A percentile compares a stretch with the other conserved stretches of the same genome.
Conservation (phyloP, 2,329 filamentous ascomycete genomes). For the Arachnomyces sp. region DNA sequence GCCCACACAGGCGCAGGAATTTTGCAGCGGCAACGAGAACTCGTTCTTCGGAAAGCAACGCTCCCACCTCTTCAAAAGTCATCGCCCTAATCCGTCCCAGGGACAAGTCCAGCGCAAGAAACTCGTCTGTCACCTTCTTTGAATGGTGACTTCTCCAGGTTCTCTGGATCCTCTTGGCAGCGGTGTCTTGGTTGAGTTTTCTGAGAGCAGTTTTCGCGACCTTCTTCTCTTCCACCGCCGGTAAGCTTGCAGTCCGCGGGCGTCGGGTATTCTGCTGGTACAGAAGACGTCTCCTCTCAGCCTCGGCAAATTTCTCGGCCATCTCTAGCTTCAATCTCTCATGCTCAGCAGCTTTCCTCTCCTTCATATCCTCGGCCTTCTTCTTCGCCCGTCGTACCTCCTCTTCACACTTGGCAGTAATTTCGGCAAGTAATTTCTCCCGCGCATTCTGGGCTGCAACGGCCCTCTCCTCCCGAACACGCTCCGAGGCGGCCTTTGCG, state of each 20-base stretch:
- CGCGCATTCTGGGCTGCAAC: constrained; percentile 55
- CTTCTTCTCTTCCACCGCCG: constrained; percentile 37
- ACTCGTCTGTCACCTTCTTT: constrained; percentile 42
- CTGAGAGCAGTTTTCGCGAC: constrained; percentile 26
- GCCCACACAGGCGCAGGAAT: constrained; percentile 48
- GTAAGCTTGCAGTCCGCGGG: constrained; percentile 44
- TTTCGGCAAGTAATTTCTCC: constrained; percentile 55
- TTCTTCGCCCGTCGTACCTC: constrained; percentile 59
- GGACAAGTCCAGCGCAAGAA: constrained; percentile 44
- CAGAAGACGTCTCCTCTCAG: constrained; percentile 47
- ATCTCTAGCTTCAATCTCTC: constrained; percentile 51
- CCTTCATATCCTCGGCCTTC: constrained; percentile 57
- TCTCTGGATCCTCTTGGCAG: constrained; percentile 50
- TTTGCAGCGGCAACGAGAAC: constrained; percentile 47
- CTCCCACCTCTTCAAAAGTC: constrained; percentile 52
- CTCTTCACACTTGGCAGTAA: constrained; percentile 57
- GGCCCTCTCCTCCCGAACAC: constrained; percentile 52
- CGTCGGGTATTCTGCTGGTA: constrained; percentile 43
- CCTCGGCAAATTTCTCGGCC: constrained; percentile 57
- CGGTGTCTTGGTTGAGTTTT: constrained; percentile 42
- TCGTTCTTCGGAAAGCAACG: constrained; percentile 45
- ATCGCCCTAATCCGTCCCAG: constrained; percentile 44
- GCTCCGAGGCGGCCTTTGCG: constrained; percentile 51
- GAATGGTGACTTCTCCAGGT: constrained; percentile 48
- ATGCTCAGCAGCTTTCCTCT: constrained; percentile 55